phyloP scores from a whole-genome alignment of 805 yeast species.

The Candida morakotiae region DNA sequence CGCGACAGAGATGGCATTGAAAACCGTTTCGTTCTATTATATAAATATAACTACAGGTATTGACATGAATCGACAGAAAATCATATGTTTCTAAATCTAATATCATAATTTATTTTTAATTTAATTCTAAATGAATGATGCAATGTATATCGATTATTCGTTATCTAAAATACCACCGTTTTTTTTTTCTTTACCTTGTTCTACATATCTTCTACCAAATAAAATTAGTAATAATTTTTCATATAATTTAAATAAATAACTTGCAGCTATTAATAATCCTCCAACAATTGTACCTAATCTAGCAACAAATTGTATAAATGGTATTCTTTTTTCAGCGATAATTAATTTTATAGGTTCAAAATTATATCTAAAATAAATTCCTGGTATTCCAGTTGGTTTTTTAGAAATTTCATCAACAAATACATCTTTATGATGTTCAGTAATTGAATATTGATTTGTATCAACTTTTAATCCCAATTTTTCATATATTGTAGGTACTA shows the following conservation, averaged over 20 bases:
- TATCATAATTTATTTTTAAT: no score
- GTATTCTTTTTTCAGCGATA: slow-evolving; percentile 65
- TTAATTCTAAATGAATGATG: no score
- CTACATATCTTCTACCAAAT: slow-evolving; percentile 56
- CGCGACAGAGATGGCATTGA: no score
- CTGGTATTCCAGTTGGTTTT: slow-evolving; percentile 50
- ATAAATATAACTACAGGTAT: no score
- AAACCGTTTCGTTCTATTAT: no score
- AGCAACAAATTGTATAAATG: slow-evolving; percentile 74
- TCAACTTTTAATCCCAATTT: slow-evolving; percentile 68
- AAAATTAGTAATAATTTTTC: slow-evolving; percentile 51
- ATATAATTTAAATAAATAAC: slow-evolving; percentile 56
- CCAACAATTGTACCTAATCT: slow-evolving; percentile 79
- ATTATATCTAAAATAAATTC: slow-evolving; percentile 77
- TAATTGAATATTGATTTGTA: slow-evolving; percentile 82
- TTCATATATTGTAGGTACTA: slow-evolving; percentile 78
- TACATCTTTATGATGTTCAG: slow-evolving; percentile 41
- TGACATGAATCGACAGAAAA: no score
- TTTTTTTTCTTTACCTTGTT: slow-evolving; percentile 44
- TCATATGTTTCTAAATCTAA: no score
- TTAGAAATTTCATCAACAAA: slow-evolving; percentile 3
- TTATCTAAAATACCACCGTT: slow-evolving; percentile 29
- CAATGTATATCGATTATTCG: background rate
- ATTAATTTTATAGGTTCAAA: slow-evolving; percentile 81
- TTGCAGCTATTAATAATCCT: slow-evolving; percentile 67